These are phyloP conservation scores for Sporothrix brasiliensis DNA, from an alignment of 2,329 filamentous ascomycete genomes.

Conservation along the genomic window DNA sequence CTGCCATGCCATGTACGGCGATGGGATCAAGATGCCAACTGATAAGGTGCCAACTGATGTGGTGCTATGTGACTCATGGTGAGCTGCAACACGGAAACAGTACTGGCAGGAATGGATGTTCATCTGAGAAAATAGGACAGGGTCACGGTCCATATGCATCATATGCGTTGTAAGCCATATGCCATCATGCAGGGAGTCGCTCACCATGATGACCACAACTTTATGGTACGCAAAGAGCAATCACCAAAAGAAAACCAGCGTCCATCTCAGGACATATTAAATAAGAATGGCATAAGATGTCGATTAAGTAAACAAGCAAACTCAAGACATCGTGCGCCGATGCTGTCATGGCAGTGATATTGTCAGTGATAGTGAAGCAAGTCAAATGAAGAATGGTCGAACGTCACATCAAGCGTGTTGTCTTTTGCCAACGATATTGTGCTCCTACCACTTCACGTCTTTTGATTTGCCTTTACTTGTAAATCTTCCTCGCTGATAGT, in stretches of 20 bases:
- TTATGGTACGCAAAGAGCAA: not conserved
- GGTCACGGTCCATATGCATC: too few relatives aligned
- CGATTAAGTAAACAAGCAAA: not conserved
- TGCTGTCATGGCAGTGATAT: not conserved
- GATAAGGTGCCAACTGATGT: too few relatives aligned
- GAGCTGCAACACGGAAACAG: too few relatives aligned
- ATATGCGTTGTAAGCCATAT: too few relatives aligned
- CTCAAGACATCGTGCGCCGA: not conserved
- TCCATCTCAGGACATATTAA: not conserved
- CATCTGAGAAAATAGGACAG: too few relatives aligned
- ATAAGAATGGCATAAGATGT: not conserved
- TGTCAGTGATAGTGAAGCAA: not conserved
- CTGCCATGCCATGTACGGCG: too few relatives aligned
- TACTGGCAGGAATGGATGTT: too few relatives aligned
- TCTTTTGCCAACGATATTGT: slow-evolving; percentile 1
- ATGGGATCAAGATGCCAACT: too few relatives aligned
- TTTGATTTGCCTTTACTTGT: not conserved
- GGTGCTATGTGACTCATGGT: too few relatives aligned
- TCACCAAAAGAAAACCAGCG: not conserved
- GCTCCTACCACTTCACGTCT: not conserved
- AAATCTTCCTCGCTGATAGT: not conserved
- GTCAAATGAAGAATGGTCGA: not conserved
- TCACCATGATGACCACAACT: not conserved
- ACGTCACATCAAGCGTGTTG: not conserved
- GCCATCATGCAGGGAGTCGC: not conserved